Evolutionary conservation across 1,139 yeast genomes (phyloP), one percentile per base, ranked within the genome.

Genomic region (Sugiyamaella neomexicana): DNA sequence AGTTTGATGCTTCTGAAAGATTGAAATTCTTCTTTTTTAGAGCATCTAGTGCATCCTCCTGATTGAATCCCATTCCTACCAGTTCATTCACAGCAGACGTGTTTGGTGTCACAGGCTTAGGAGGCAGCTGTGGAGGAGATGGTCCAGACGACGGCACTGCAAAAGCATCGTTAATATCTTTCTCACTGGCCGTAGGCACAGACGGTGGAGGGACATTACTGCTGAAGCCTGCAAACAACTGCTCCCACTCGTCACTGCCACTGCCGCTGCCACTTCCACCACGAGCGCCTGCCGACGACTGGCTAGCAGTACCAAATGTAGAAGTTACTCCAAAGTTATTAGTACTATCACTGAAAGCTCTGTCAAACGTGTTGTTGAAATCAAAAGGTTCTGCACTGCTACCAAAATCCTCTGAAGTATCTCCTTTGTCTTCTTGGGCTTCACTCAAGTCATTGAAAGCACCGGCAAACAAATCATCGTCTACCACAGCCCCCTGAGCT

Each of bases 151-250:
- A 13, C 10, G 55, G 43, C 3, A 58, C 58, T 2, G 60, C 51
- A 50, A 65, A 65, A 8, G 67, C 68, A 48, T 61, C 60, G 39
- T 59, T 58, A 17, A 64, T 58, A 2, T 64, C 68, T 20, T 38
- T 29, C 16, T 42, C 54, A 40, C 56, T 46, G 8, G 64, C 46
- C 6, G 57, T 60, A 6, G 58, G 53, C 1, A 55, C 51, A 42
- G 55, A 44, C 4, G 55, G 47, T 6, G 59, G 55, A 10, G 62
- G 70, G 51, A 75, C 74, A 34, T 77, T 77, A 64, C 85, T 86
- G 31, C 93, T 93, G 68, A 89, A 86, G 0, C 95, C 96, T 1
- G 96, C 95, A 75, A 90, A 90, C 32, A 90, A 78, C 70, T 89
- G 95, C 65, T 90, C 97, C 97, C 97, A 90, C 69, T 90, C 97